These are phyloP conservation scores for Rhizophagus sp. DNA, from an alignment of 192 early-diverging fungal species.

Conservation along the genomic window DNA sequence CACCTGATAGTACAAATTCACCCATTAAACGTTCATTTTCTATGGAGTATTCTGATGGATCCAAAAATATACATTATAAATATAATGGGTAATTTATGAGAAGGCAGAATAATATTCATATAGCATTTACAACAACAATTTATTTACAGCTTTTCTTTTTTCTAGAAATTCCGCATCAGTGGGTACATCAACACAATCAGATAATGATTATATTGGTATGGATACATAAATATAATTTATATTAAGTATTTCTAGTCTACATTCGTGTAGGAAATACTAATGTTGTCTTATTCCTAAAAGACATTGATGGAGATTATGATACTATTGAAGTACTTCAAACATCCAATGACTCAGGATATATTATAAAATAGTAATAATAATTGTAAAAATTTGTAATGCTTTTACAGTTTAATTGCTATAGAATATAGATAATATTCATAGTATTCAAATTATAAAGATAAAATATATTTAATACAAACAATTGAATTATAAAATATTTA, in stretches of 20 bases:
- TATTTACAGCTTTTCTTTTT: not conserved
- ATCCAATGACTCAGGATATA: not conserved
- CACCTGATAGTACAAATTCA: not conserved
- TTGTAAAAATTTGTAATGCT: not conserved
- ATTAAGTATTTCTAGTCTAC: too few relatives aligned
- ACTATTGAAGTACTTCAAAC: not conserved
- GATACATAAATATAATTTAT: not conserved
- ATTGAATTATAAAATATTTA: not conserved
- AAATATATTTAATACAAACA: not conserved
- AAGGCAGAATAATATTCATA: not conserved
- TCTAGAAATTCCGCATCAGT: not conserved
- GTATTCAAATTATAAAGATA: not conserved
- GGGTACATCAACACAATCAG: not conserved
- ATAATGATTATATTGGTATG: constrained; percentile 12
- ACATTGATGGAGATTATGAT: constrained; percentile 9
- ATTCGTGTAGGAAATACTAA: not conserved
- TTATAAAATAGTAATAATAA: not conserved
- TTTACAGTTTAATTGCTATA: not conserved
- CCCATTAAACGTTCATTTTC: not conserved
- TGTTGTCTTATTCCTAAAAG: not conserved
- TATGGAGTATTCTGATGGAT: not conserved
- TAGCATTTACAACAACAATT: not conserved
- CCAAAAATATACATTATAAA: not conserved
- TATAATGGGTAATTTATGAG: not conserved
- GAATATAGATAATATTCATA: not conserved